Conservation (phyloP, 1,139 yeast genomes). For the Blastobotrys aristatus region DNA sequence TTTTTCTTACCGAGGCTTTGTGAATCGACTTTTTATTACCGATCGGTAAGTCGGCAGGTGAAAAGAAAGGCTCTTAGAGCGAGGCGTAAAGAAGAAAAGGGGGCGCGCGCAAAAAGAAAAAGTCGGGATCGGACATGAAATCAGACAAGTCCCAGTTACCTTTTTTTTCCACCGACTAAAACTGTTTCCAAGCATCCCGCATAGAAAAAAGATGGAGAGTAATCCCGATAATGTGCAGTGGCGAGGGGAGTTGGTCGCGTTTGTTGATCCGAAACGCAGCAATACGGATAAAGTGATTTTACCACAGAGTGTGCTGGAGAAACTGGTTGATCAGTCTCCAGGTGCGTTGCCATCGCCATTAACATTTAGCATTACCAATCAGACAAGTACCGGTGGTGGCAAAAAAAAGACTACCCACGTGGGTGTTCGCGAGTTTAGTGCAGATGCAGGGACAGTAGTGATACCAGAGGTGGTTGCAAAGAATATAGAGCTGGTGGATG, state of each 20-base stretch:
- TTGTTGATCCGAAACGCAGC: background rate
- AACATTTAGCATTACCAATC: slow-evolving; percentile 31
- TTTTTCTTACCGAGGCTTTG: no score
- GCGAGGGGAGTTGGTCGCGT: background rate
- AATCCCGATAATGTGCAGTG: background rate
- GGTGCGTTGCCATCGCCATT: slow-evolving; percentile 35
- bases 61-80: no score
- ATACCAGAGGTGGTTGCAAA: slow-evolving; percentile 30
- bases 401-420: slow-evolving; percentile 29
- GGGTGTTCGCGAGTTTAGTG: slow-evolving; percentile 42
- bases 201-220: no score
- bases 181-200: no score
- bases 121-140: no score
- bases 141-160: no score
- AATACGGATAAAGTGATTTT: slow-evolving; percentile 31
- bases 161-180: no score
- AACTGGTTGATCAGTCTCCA: slow-evolving; percentile 23
- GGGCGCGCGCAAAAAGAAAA: no score
- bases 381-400: slow-evolving; percentile 2
- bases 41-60: no score
- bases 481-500: slow-evolving; percentile 22
- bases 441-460: slow-evolving; percentile 30
- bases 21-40: no score
- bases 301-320: slow-evolving; percentile 31
- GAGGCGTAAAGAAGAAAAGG: no score